A percentile compares a stretch with the other conserved stretches of the same genome.
These are phyloP conservation scores for Tetrahymena malaccensis DNA, from an alignment of 73 alveolate genomes.

Conservation along the genomic window DNA sequence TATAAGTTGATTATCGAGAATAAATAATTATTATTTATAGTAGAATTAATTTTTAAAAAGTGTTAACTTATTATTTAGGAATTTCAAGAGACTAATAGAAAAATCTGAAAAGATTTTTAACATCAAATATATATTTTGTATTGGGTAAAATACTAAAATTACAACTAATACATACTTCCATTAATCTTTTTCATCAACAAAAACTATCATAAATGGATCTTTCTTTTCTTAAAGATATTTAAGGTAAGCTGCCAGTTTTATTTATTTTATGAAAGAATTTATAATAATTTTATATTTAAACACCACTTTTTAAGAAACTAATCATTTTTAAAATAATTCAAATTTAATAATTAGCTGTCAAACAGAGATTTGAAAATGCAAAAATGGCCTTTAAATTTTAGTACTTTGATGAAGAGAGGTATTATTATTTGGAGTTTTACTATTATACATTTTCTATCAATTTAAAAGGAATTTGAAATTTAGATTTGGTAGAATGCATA, in stretches of 20 bases:
- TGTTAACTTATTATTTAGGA: not conserved
- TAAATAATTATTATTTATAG: too few species aligned
- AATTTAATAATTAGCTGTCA: not conserved
- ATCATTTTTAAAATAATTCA: not conserved
- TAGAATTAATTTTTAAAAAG: too few species aligned
- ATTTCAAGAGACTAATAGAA: not conserved
- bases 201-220: not conserved
- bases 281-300: too few species aligned
- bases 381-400: not conserved
- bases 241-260: not conserved
- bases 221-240: not conserved
- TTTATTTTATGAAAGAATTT: not conserved
- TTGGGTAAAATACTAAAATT: not conserved
- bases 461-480: not conserved
- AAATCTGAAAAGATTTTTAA: not conserved
- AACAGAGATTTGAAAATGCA: not conserved
- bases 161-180: not conserved
- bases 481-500: slow-evolving; percentile 11
- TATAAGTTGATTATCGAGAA: too few species aligned
- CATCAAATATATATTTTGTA: not conserved
- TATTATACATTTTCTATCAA: not conserved
- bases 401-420: not conserved
- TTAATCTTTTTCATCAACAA: not conserved
- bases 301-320: not conserved
- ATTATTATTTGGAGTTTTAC: too few species aligned